These are phyloP conservation scores for Cystobasidium slooffiae DNA, from an alignment of 1,284 basidiomycete species.

Conservation along the genomic window DNA sequence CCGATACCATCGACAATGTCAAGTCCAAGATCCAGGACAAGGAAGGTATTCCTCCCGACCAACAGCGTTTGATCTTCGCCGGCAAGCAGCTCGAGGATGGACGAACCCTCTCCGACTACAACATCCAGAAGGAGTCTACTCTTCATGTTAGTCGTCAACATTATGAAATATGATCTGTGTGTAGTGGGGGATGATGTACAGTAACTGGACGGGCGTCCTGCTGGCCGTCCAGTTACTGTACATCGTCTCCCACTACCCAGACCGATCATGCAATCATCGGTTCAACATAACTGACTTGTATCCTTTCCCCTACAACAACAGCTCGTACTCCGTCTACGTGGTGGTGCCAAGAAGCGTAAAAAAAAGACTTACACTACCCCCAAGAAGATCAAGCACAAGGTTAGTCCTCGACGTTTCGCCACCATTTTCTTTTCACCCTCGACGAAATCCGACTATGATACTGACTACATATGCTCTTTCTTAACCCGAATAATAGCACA, in stretches of 20 bases:
- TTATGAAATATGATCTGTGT: not conserved
- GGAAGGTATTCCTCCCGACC: slow-evolving; percentile 82
- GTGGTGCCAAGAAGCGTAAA: slow-evolving; percentile 99
- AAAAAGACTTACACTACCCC: slow-evolving; percentile 91
- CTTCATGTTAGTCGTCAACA: slow-evolving; percentile 48
- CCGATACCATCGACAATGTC: slow-evolving; percentile 66
- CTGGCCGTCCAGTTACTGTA: slow-evolving; percentile 36
- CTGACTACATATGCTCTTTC: not conserved
- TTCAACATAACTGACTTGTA: not conserved
- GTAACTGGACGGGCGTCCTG: slow-evolving; percentile 32
- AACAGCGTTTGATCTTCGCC: slow-evolving; percentile 97
- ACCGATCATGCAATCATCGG: not conserved
- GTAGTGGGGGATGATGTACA: not conserved
- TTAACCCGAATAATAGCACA: slow-evolving; percentile 62
- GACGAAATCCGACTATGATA: too few species aligned
- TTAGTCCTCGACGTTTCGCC: not conserved
- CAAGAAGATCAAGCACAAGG: slow-evolving; percentile 99
- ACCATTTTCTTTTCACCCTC: too few species aligned
- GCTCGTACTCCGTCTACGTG: slow-evolving; percentile 70
- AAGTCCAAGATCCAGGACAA: slow-evolving; percentile 63
- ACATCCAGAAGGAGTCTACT: slow-evolving; percentile 58
- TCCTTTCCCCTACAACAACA: not conserved
- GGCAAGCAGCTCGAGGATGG: slow-evolving; percentile 84
- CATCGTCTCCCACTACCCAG: not conserved
- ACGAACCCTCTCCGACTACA: slow-evolving; percentile 59